These are phyloP conservation scores for Cystofilobasidium bisporidii DNA, from an alignment of 768 basidiomycete genomes.

Conservation along the genomic window DNA sequence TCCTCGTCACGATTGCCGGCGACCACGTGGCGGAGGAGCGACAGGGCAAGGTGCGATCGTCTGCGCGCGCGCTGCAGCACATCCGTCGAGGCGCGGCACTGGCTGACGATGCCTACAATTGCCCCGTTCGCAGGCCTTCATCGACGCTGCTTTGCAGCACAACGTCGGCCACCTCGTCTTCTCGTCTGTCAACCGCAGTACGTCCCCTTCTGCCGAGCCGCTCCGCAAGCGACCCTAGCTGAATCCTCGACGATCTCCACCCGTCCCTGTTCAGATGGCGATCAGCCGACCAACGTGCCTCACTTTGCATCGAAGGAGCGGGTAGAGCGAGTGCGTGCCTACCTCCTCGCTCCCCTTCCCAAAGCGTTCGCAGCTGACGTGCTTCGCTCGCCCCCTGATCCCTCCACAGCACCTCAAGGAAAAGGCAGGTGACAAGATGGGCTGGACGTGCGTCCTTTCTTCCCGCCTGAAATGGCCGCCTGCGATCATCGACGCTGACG, in stretches of 20 bases:
- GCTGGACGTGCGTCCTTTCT: neutral
- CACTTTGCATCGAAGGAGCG: neutral
- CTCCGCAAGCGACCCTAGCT: neutral
- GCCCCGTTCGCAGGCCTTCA: slow-evolving; percentile 2
- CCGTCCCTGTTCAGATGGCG: neutral
- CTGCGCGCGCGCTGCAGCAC: neutral
- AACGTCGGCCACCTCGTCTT: slow-evolving; percentile 30
- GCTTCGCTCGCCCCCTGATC: neutral
- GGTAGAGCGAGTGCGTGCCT: neutral
- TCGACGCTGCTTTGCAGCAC: slow-evolving; percentile 23
- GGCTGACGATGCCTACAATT: neutral
- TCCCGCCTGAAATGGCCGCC: neutral
- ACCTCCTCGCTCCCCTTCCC: neutral
- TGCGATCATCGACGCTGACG: neutral
- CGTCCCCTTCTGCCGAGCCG: neutral
- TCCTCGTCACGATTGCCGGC: neutral
- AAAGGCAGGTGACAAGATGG: slow-evolving; percentile 8
- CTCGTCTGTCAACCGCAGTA: slow-evolving; percentile 17
- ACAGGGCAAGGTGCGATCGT: neutral
- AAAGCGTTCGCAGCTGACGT: neutral
- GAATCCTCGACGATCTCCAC: neutral
- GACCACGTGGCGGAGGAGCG: neutral
- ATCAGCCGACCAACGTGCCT: neutral
- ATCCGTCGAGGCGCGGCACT: neutral
- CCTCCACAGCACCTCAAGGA: neutral